phyloP scores from a whole-genome alignment of 495 filamentous ascomycete genomes.

The Cenococcum geophilum region DNA sequence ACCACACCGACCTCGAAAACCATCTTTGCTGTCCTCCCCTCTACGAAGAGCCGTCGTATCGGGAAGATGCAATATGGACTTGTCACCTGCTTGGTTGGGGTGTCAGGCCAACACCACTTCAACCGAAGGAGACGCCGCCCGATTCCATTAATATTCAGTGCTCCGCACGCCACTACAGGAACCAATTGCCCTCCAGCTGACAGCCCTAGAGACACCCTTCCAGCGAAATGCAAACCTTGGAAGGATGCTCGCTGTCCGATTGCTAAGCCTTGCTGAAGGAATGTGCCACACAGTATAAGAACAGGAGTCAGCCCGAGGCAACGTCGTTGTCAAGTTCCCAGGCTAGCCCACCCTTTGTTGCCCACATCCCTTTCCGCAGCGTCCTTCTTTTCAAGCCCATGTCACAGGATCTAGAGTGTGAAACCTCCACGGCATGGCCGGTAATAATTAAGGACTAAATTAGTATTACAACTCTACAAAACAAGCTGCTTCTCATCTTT shows the following conservation, averaged over 20 bases:
- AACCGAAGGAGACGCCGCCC: conserved; percentile 18
- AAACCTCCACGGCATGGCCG: background rate
- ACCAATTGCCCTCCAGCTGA: background rate
- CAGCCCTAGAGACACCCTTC: background rate
- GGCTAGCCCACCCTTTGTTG: background rate
- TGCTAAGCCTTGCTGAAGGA: background rate
- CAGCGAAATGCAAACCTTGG: too few relatives aligned
- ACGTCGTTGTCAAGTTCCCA: background rate
- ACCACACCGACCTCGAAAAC: background rate
- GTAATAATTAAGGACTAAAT: background rate
- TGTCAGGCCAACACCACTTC: conserved; percentile 18
- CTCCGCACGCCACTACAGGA: background rate
- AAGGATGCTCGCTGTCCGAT: background rate
- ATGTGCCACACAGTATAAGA: background rate
- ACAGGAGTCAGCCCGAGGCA: background rate
- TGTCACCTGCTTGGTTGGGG: conserved; percentile 22
- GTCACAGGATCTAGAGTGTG: conserved; percentile 6
- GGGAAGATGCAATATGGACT: conserved; percentile 9
- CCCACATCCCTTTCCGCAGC: background rate
- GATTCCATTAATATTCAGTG: conserved; percentile 16
- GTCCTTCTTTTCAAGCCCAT: background rate
- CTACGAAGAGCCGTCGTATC: conserved; percentile 1
- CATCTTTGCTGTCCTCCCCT: background rate
- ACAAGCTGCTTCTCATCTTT: background rate
- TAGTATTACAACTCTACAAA: background rate